phyloP scores from a whole-genome alignment of 2,329 filamentous ascomycete genomes.

The Fusarium sororula region DNA sequence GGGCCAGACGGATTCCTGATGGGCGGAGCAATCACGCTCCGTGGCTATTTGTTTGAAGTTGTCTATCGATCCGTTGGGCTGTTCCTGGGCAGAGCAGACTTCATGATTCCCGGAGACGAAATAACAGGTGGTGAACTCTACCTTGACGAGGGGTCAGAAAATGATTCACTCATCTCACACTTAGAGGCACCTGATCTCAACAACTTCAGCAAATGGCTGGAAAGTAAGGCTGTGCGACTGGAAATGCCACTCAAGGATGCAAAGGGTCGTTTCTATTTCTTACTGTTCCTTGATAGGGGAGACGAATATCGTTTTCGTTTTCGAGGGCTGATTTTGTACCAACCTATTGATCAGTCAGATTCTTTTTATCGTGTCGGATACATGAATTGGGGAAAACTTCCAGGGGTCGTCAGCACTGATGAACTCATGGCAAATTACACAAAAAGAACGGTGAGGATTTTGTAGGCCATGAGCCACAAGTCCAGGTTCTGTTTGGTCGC shows the following conservation, averaged over 20 bases:
- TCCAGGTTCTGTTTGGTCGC: accelerated
- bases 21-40: background rate
- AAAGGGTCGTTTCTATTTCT: background rate
- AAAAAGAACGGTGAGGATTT: background rate
- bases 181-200: background rate
- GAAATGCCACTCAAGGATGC: background rate
- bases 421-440: background rate
- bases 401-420: background rate
- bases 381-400: background rate
- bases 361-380: background rate
- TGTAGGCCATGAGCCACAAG: background rate
- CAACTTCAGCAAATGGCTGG: background rate
- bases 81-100: background rate
- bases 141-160: background rate
- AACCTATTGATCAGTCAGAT: background rate
- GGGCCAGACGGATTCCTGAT: background rate
- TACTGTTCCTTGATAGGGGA: background rate
- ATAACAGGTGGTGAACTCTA: background rate
- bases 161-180: background rate
- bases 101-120: background rate
- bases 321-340: background rate
- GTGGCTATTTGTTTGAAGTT: background rate
- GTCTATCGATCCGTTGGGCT: background rate
- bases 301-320: background rate
- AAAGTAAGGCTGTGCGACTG: background rate